A percentile compares a stretch with the other conserved stretches of the same genome.
These are phyloP conservation scores for Termitomyces sp. DNA, from an alignment of 768 basidiomycete species.

Conservation along the genomic window DNA sequence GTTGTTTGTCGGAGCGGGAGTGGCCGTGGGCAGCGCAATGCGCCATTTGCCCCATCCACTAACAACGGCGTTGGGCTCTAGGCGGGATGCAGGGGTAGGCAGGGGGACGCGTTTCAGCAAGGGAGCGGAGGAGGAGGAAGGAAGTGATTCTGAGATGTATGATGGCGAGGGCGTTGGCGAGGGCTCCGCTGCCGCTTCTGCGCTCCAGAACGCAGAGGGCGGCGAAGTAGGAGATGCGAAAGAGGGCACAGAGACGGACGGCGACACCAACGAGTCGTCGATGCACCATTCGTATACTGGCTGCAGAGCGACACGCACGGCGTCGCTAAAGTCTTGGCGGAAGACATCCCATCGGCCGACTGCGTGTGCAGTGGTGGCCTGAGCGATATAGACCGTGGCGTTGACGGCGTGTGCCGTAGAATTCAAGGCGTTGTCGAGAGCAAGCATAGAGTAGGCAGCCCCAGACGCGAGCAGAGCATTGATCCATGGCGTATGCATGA, in stretches of 20 bases:
- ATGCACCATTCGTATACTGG: not conserved
- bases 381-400: not conserved
- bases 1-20: not conserved
- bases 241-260: not conserved
- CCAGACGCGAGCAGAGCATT: not conserved
- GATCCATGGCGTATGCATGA: not conserved
- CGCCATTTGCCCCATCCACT: not conserved
- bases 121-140: not conserved
- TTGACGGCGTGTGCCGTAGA: not conserved
- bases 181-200: not conserved
- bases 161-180: not conserved
- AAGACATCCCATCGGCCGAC: not conserved
- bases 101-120: not conserved
- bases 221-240: not conserved
- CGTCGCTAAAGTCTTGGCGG: too few species aligned
- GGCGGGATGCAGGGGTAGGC: not conserved
- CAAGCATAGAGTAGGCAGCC: not conserved
- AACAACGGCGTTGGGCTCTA: not conserved
- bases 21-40: not conserved
- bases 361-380: not conserved
- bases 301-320: too few species aligned
- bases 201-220: not conserved
- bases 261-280: not conserved
- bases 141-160: not conserved
- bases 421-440: not conserved